phyloP scores from a whole-genome alignment of 768 basidiomycete species.

The Russula sp. region DNA sequence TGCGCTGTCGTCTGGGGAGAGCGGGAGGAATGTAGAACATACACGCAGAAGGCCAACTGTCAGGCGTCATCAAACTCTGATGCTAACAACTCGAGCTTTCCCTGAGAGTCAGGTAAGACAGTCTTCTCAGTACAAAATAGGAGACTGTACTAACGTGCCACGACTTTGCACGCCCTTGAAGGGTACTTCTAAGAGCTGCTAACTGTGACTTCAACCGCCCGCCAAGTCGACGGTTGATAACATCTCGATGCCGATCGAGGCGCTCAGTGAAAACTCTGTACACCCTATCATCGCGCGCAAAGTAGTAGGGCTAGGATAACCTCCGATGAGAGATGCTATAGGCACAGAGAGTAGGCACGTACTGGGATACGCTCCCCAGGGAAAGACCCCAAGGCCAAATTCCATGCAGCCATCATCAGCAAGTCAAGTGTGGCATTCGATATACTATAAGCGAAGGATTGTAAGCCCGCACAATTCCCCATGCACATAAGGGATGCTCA shows the following conservation, averaged over 20 bases:
- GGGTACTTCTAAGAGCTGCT: slow-evolving; percentile 38
- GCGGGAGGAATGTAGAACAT: neutral
- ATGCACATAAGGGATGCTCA: slow-evolving; percentile 35
- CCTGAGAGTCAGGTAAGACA: slow-evolving; percentile 31
- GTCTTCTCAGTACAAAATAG: neutral
- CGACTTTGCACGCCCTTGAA: slow-evolving; percentile 21
- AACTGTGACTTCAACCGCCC: slow-evolving; percentile 69
- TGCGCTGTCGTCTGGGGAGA: neutral
- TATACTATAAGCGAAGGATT: slow-evolving; percentile 41
- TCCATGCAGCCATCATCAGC: slow-evolving; percentile 79
- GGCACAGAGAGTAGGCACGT: slow-evolving; percentile 25
- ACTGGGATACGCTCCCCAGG: slow-evolving; percentile 70
- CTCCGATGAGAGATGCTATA: slow-evolving; percentile 5
- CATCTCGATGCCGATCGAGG: slow-evolving; percentile 33
- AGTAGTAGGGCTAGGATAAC: slow-evolving; percentile 61
- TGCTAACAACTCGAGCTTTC: slow-evolving; percentile 57
- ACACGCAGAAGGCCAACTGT: slow-evolving; percentile 27
- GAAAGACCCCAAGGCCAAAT: slow-evolving; percentile 50
- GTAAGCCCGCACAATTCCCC: neutral
- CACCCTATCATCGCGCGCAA: slow-evolving; percentile 88
- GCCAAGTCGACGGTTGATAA: slow-evolving; percentile 43
- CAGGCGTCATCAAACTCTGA: slow-evolving; percentile 61
- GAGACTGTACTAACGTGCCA: slow-evolving; percentile 20
- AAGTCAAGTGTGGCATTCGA: slow-evolving; percentile 88
- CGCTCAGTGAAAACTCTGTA: slow-evolving; percentile 59